These are phyloP conservation scores for Nitzschia palea DNA, from an alignment of 108 stramenopile species.

Conservation along the genomic window DNA sequence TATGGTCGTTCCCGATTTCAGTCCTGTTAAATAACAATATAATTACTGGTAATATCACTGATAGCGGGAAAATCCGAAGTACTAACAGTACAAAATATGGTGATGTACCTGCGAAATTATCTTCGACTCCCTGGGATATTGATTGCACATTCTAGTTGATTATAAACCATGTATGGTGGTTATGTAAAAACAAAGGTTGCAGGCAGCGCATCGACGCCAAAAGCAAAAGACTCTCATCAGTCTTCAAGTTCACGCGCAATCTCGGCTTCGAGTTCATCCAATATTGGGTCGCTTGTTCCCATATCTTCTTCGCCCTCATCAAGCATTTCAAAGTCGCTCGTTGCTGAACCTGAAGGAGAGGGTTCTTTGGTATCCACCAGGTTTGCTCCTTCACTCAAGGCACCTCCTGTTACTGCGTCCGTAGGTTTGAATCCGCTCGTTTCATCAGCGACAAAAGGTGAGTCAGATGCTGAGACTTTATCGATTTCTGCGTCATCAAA, in stretches of 20 bases:
- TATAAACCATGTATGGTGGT: no score
- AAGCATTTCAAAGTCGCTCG: conserved; percentile 44
- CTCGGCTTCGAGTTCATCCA: conserved; percentile 88
- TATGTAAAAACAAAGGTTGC: no score
- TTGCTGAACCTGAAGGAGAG: neutral
- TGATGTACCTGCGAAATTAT: no score
- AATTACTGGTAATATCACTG: no score
- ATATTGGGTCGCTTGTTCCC: conserved; percentile 39
- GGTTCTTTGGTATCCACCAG: conserved; percentile 4
- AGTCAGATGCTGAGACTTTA: neutral
- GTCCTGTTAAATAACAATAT: no score
- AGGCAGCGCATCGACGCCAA: no score
- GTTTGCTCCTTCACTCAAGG: neutral
- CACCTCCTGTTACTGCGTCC: neutral
- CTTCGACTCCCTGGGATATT: no score
- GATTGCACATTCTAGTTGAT: no score
- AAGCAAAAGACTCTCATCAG: no score
- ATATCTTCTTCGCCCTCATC: conserved; percentile 47
- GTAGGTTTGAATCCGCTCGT: neutral
- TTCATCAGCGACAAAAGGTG: neutral
- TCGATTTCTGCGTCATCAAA: conserved; percentile 7
- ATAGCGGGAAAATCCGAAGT: no score
- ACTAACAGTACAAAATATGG: no score
- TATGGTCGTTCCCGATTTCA: no score
- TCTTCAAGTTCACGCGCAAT: conserved; percentile 82